Conservation (phyloP, 345 rosid species). For the Aegle marmelos region DNA sequence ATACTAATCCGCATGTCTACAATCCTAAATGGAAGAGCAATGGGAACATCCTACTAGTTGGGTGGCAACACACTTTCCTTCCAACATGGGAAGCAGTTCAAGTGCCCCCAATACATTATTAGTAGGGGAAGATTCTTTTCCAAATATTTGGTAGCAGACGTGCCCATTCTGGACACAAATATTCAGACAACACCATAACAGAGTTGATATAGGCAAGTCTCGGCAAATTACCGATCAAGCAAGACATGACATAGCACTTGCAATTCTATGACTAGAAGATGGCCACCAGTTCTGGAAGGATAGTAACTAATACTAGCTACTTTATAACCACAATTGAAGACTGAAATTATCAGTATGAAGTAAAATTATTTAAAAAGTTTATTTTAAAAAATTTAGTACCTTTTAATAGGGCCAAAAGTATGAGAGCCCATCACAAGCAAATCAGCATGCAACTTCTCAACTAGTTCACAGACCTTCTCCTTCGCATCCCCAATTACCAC, state of each 20-base stretch:
- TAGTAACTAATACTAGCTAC: neutral
- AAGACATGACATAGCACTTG: neutral
- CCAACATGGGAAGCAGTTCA: no score
- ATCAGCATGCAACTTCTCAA: conserved; percentile 60
- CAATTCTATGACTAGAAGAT: neutral
- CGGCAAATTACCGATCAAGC: no score
- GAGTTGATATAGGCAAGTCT: no score
- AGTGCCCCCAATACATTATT: no score
- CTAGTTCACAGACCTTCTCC: conserved; percentile 77
- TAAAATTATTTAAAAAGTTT: neutral
- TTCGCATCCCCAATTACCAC: conserved; percentile 81
- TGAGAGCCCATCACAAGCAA: conserved; percentile 84
- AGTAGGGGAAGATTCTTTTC: no score
- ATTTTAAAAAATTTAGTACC: conserved; percentile 30
- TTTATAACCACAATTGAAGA: neutral
- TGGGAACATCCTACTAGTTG: no score
- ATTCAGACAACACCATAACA: no score
- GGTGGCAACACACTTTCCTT: no score
- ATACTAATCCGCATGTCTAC: neutral
- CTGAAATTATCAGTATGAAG: neutral
- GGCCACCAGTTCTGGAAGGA: neutral
- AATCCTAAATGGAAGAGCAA: neutral
- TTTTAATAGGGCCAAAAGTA: conserved; percentile 77
- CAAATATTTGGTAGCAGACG: no score
- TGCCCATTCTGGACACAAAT: no score